Percentiles rank a stretch among this genome's conserved stretches.
These are phyloP conservation scores for Penicillium antarcticum DNA, from an alignment of 495 filamentous ascomycete genomes.

Conservation along the genomic window DNA sequence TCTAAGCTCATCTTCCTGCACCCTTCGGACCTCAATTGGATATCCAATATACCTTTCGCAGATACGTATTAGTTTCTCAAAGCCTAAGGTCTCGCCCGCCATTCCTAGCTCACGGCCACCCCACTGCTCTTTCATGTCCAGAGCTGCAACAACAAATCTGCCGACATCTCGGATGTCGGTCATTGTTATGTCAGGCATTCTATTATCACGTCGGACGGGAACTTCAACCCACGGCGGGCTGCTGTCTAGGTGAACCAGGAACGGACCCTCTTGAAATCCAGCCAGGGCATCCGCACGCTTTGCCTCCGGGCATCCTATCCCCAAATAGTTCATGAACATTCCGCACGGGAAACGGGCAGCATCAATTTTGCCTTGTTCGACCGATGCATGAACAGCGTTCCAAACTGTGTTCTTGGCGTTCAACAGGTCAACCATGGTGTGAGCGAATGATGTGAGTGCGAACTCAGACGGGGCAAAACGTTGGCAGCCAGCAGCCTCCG, in stretches of 20 bases:
- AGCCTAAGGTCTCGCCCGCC: conserved; percentile 23
- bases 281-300: background rate
- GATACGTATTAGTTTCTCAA: conserved; percentile 18
- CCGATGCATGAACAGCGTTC: conserved; percentile 16
- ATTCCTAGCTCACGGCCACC: conserved; percentile 23
- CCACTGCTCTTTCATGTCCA: too few relatives aligned
- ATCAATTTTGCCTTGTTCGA: conserved; percentile 15
- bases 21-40: conserved; percentile 21
- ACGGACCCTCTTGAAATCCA: conserved; percentile 21
- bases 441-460: conserved; percentile 4
- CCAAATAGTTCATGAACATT: conserved; percentile 32
- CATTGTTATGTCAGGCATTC: conserved; percentile 16
- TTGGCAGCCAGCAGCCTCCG: conserved; percentile 20
- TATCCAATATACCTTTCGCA: conserved; percentile 18
- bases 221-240: conserved; percentile 14
- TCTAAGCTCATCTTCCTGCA: conserved; percentile 4
- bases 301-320: conserved; percentile 15
- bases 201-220: conserved; percentile 22
- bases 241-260: conserved; percentile 23
- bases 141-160: too few relatives aligned
- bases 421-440: conserved; percentile 16
- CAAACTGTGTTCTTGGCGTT: conserved; percentile 4
- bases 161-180: conserved; percentile 4
- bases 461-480: conserved; percentile 36
- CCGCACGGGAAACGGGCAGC: conserved; percentile 19